Percentiles rank a stretch among this genome's conserved stretches.
phyloP scores from a whole-genome alignment of 768 basidiomycete species.

The Russula vinacea region DNA sequence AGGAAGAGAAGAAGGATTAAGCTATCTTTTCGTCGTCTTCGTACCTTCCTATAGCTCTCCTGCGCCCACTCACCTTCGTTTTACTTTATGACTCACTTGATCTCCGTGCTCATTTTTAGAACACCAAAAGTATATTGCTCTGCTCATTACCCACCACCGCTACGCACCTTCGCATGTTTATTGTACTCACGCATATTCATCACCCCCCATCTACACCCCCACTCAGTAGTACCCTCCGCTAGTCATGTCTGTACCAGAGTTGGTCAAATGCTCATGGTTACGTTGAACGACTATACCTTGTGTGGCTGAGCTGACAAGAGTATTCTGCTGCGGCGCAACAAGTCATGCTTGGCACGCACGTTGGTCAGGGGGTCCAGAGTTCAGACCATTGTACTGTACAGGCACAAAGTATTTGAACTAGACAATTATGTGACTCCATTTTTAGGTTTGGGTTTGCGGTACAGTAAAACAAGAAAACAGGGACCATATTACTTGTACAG shows the following conservation, averaged over 20 bases:
- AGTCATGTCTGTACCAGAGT: constrained; percentile 5
- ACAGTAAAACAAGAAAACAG: neutral
- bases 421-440: neutral
- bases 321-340: too few species aligned
- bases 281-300: constrained; percentile 6
- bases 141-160: constrained; percentile 23
- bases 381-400: neutral
- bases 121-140: constrained; percentile 26
- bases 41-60: constrained; percentile 4
- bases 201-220: constrained; percentile 18
- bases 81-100: constrained; percentile 22
- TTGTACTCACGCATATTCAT: constrained; percentile 25
- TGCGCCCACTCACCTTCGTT: neutral
- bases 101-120: constrained; percentile 28
- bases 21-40: constrained; percentile 9
- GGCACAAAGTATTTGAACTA: neutral
- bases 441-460: neutral
- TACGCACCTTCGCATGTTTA: constrained; percentile 25
- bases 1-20: constrained; percentile 86
- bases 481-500: neutral
- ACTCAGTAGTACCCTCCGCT: constrained; percentile 28
- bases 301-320: neutral
- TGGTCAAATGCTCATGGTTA: constrained; percentile 5
- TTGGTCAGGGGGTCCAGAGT: neutral
- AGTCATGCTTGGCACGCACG: neutral